A percentile compares a stretch with the other conserved stretches of the same genome.
Evolutionary conservation across 1,284 basidiomycete genomes (phyloP).

Genomic region (Sanguinoderma infundibulare): DNA sequence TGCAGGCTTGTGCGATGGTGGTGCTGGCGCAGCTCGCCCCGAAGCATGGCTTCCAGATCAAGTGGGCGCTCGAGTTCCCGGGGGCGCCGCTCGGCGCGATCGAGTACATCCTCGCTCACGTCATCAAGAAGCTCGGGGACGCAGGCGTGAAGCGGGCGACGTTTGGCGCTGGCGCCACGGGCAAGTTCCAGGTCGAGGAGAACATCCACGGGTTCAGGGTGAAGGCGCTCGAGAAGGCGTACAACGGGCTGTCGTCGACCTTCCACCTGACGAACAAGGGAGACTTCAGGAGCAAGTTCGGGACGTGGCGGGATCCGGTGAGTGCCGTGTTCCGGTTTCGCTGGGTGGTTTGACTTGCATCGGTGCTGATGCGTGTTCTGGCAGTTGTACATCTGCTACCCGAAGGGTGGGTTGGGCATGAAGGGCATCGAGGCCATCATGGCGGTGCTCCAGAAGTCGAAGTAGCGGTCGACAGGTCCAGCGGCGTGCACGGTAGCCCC

Average conservation of each 20-base stretch:
- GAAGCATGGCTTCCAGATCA: conserved; percentile 57
- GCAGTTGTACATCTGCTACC: conserved; percentile 38
- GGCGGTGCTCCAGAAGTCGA: conserved; percentile 39
- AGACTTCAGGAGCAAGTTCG: conserved; percentile 49
- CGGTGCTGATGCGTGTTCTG: conserved; percentile 11
- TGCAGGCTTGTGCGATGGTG: conserved; percentile 48
- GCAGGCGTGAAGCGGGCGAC: conserved; percentile 49
- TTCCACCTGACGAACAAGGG: conserved; percentile 48
- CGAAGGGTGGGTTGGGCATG: conserved; percentile 35
- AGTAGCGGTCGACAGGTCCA: conserved; percentile 24
- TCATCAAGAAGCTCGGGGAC: conserved; percentile 48
- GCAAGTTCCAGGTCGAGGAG: conserved; percentile 39
- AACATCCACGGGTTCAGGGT: conserved; percentile 43
- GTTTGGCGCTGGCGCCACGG: conserved; percentile 50
- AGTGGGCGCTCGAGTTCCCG: conserved; percentile 63
- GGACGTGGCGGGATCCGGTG: conserved; percentile 41
- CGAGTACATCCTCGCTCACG: conserved; percentile 50
- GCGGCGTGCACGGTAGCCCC: not conserved
- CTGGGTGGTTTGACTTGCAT: not conserved
- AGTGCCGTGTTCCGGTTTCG: conserved; percentile 13
- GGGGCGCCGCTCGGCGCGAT: conserved; percentile 53
- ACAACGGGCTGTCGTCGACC: conserved; percentile 46
- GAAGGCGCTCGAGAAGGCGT: conserved; percentile 50
- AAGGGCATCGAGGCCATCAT: conserved; percentile 45
- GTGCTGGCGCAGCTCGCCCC: conserved; percentile 58